Percentiles rank a stretch among this genome's conserved stretches.
phyloP scores from a whole-genome alignment of 441 rosid genomes.

The Rhodomyrtus psidioides region DNA sequence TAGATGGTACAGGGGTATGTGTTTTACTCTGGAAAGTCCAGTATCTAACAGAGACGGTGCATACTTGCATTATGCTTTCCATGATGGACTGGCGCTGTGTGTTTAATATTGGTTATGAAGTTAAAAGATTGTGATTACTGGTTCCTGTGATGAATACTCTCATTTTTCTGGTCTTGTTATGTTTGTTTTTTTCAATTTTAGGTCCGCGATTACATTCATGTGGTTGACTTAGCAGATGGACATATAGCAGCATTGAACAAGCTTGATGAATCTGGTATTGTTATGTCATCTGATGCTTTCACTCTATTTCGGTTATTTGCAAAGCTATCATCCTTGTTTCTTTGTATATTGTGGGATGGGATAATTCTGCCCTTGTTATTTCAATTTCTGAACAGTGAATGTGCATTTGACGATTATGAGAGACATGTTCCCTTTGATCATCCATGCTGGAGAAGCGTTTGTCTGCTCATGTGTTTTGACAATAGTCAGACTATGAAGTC shows the following conservation, averaged over 20 bases:
- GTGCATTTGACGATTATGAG: not conserved
- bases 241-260: constrained; percentile 83
- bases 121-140: not conserved
- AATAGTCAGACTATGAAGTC: not conserved
- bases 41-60: not conserved
- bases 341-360: not conserved
- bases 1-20: constrained; percentile 97
- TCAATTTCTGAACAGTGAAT: not conserved
- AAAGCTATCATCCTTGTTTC: not conserved
- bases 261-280: constrained; percentile 49
- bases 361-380: not conserved
- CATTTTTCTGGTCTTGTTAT: not conserved
- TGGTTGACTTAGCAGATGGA: constrained; percentile 87
- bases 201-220: constrained; percentile 97
- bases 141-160: not conserved
- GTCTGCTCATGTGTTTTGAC: not conserved
- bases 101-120: not conserved
- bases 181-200: constrained; percentile 12
- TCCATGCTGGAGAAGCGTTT: not conserved
- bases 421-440: not conserved
- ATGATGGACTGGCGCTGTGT: not conserved
- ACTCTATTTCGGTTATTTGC: not conserved
- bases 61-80: not conserved
- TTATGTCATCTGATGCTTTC: constrained; percentile 21
- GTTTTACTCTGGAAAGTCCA: not conserved